phyloP scores from a whole-genome alignment of 1,139 yeast species.

The Scheffersomyces illinoinensis region DNA sequence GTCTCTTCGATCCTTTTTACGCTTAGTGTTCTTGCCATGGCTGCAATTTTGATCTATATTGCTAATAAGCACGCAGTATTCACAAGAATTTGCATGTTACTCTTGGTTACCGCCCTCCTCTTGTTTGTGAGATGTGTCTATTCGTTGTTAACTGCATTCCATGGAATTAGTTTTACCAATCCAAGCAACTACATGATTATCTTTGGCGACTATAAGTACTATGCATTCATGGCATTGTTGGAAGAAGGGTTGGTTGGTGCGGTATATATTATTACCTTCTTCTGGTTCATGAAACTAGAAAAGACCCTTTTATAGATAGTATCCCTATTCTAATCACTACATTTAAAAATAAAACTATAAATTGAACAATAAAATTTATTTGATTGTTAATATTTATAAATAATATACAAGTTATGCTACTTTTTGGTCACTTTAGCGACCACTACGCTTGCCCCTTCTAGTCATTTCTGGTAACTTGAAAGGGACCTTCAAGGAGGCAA shows the following conservation, averaged over 20 bases:
- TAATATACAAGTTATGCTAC: background rate
- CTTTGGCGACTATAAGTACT: conserved; percentile 22
- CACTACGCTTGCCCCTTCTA: conserved; percentile 54
- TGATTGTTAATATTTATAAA: background rate
- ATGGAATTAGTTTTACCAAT: conserved; percentile 11
- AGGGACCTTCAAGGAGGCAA: conserved; percentile 86
- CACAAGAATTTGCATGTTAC: conserved; percentile 1
- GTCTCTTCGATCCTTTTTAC: conserved; percentile 13
- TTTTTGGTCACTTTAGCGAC: conserved; percentile 2
- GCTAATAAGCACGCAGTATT: background rate
- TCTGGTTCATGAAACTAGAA: conserved; percentile 7
- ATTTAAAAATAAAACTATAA: background rate
- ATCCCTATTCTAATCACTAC: background rate
- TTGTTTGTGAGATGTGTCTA: conserved; percentile 16
- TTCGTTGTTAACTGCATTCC: conserved; percentile 15
- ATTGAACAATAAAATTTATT: background rate
- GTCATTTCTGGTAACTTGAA: conserved; percentile 84
- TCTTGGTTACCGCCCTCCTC: conserved; percentile 8
- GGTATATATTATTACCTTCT: conserved; percentile 3
- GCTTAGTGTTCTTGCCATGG: conserved; percentile 1
- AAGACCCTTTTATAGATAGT: background rate
- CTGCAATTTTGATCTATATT: background rate
- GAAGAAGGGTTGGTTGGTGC: conserved; percentile 8
- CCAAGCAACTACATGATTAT: conserved; percentile 17
- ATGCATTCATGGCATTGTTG: conserved; percentile 17